Evolutionary conservation across 495 filamentous ascomycete genomes (phyloP).

Genomic region (Penicillium steckii): DNA sequence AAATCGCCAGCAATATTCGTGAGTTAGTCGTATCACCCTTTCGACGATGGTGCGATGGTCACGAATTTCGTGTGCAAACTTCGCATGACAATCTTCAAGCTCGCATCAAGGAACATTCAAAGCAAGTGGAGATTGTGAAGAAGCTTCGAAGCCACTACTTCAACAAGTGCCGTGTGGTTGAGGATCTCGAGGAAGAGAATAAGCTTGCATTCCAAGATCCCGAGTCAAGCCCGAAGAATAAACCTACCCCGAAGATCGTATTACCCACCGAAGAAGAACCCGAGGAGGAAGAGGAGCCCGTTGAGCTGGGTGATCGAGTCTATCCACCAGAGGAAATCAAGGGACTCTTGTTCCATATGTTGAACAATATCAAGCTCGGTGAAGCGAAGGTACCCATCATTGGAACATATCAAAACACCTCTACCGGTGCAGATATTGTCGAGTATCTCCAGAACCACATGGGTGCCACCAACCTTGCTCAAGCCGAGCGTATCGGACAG

Average conservation of each 20-base stretch:
- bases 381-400: constrained; percentile 95
- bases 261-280: constrained; percentile 55
- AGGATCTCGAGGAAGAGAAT: constrained; percentile 97
- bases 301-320: constrained; percentile 86
- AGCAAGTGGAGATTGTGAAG: constrained; percentile 83
- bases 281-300: constrained; percentile 75
- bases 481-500: constrained; percentile 91
- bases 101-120: constrained; percentile 88
- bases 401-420: constrained; percentile 90
- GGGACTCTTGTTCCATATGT: constrained; percentile 83
- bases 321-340: constrained; percentile 84
- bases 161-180: constrained; percentile 95
- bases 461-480: constrained; percentile 76
- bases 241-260: constrained; percentile 58
- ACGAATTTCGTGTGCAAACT: constrained; percentile 83
- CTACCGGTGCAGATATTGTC: constrained; percentile 86
- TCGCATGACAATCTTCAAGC: constrained; percentile 91
- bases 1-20: constrained; percentile 92
- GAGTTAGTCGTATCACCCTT: constrained; percentile 95
- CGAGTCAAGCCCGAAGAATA: constrained; percentile 51
- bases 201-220: constrained; percentile 95
- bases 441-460: constrained; percentile 90
- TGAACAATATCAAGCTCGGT: constrained; percentile 79
- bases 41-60: constrained; percentile 90
- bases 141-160: constrained; percentile 95